These are phyloP conservation scores for Proliferodiscus dingleyae DNA, from an alignment of 2,329 filamentous ascomycete species.

Conservation along the genomic window DNA sequence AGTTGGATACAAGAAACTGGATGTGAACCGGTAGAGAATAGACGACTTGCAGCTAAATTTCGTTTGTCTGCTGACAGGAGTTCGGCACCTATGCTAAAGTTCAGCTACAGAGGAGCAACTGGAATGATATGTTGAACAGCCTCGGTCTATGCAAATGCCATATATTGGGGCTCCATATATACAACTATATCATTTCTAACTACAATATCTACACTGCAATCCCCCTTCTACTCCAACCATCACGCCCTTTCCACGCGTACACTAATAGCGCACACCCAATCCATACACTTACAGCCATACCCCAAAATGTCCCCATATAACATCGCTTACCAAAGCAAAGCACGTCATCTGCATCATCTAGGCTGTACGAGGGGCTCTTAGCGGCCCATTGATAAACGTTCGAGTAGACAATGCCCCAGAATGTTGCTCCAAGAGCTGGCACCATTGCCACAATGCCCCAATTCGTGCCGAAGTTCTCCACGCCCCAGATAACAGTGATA, in stretches of 20 bases:
- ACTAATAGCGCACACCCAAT: conserved; percentile 66
- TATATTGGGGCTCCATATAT: background rate
- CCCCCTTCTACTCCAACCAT: conserved; percentile 71
- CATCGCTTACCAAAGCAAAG: conserved; percentile 80
- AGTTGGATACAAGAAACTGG: too few relatives aligned
- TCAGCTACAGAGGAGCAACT: too few relatives aligned
- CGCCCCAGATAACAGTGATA: conserved; percentile 95
- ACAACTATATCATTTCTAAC: background rate
- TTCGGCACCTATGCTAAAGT: too few relatives aligned
- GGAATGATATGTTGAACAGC: too few relatives aligned
- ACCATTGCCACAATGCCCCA: conserved; percentile 94
- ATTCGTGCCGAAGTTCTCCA: conserved; percentile 97
- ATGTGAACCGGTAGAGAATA: too few relatives aligned
- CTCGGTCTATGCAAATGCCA: too few relatives aligned
- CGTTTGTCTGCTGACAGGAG: too few relatives aligned
- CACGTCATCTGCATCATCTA: conserved; percentile 40
- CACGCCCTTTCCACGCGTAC: conserved; percentile 71
- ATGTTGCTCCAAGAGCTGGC: conserved; percentile 78
- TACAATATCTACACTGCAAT: conserved; percentile 53
- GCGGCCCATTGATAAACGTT: conserved; percentile 70
- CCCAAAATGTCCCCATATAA: conserved; percentile 81
- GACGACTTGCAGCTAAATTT: too few relatives aligned
- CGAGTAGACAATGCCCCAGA: conserved; percentile 90
- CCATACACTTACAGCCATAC: conserved; percentile 76
- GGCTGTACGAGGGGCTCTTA: conserved; percentile 36